Percentiles rank a stretch among this genome's conserved stretches.
Evolutionary conservation across 108 stramenopile species (phyloP).

Genomic region (Skeletonema costatum): DNA sequence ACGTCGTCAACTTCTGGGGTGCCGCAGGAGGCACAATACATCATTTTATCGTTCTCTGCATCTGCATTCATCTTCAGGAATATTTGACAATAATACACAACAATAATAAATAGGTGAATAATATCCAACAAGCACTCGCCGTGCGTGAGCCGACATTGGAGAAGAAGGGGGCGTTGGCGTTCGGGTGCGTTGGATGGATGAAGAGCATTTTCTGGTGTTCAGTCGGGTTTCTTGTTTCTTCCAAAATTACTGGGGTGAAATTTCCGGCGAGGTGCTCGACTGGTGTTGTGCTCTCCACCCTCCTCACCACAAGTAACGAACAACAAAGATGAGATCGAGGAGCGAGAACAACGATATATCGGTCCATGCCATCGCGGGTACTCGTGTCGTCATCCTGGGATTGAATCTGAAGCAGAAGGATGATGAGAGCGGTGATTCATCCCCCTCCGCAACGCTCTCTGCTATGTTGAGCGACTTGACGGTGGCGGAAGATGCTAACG

Average conservation of each 20-base stretch:
- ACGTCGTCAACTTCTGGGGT: too few relatives aligned
- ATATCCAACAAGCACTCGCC: too few relatives aligned
- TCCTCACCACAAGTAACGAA: neutral
- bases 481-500: neutral
- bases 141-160: too few relatives aligned
- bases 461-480: neutral
- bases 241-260: too few relatives aligned
- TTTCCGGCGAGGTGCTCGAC: neutral
- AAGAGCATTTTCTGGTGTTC: too few relatives aligned
- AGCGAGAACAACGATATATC: conserved; percentile 13
- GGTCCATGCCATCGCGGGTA: conserved; percentile 21
- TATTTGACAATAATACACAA: too few relatives aligned
- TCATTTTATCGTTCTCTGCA: too few relatives aligned
- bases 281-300: neutral
- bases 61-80: too few relatives aligned
- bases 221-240: neutral
- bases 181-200: too few relatives aligned
- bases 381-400: conserved; percentile 13
- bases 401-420: conserved; percentile 21
- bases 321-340: conserved; percentile 14
- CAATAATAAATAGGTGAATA: too few relatives aligned
- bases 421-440: neutral
- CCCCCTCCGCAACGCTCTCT: conserved; percentile 3
- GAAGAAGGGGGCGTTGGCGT: too few relatives aligned
- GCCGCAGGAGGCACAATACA: too few relatives aligned